phyloP scores from a whole-genome alignment of 1,284 basidiomycete species.

The Hortiboletus rubellus region DNA sequence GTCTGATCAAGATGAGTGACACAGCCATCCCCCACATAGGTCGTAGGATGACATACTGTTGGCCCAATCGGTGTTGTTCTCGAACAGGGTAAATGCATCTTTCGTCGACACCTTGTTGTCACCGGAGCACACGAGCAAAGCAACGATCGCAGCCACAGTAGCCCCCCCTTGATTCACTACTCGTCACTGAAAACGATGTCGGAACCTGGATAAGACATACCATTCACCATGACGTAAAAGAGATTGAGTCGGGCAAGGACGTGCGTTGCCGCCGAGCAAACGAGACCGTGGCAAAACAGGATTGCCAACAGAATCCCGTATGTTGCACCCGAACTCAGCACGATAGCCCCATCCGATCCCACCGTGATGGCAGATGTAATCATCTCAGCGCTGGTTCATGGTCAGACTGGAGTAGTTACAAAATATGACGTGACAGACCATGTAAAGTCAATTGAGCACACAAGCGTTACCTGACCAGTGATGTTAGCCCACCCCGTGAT shows the following conservation, averaged over 20 bases:
- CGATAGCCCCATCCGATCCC: slow-evolving; percentile 50
- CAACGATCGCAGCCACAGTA: slow-evolving; percentile 58
- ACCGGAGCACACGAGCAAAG: slow-evolving; percentile 57
- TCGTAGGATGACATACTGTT: slow-evolving; percentile 42
- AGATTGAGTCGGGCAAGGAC: slow-evolving; percentile 67
- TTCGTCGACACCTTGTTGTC: slow-evolving; percentile 59
- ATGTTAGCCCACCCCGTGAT: slow-evolving; percentile 70
- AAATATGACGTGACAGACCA: slow-evolving; percentile 39
- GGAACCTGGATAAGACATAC: slow-evolving; percentile 36
- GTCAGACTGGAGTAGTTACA: slow-evolving; percentile 7
- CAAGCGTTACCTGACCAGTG: slow-evolving; percentile 59
- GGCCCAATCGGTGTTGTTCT: slow-evolving; percentile 71
- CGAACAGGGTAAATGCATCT: slow-evolving; percentile 66
- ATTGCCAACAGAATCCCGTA: slow-evolving; percentile 67
- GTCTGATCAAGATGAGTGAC: slow-evolving; percentile 38
- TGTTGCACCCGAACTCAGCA: slow-evolving; percentile 59
- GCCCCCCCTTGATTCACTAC: slow-evolving; percentile 49
- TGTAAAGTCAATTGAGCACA: slow-evolving; percentile 75
- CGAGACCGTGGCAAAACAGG: slow-evolving; percentile 60
- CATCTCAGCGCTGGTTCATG: slow-evolving; percentile 59
- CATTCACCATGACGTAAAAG: slow-evolving; percentile 64
- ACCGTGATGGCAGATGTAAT: slow-evolving; percentile 71
- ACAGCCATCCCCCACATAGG: neutral
- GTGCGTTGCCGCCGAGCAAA: slow-evolving; percentile 69
- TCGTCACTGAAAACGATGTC: neutral